Evolutionary conservation across 352 stramenopile genomes (phyloP).

Genomic region (Phytophthora idaei): DNA sequence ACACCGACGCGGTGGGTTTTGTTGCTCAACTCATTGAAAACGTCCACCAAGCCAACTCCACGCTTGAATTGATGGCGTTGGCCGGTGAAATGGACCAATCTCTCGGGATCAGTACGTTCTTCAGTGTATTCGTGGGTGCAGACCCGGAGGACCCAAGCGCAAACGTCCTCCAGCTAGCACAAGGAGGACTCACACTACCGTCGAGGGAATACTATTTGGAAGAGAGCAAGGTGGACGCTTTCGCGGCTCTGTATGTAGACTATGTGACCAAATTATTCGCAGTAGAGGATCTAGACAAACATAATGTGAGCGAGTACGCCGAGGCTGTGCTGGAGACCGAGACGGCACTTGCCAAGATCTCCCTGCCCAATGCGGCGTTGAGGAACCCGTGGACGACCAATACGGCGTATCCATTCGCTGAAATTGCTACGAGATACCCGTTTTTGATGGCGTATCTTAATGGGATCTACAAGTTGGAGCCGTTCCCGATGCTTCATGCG

Average conservation of each 20-base stretch:
- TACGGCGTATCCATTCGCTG: constrained; percentile 80
- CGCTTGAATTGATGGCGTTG: constrained; percentile 42
- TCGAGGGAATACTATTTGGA: constrained; percentile 72
- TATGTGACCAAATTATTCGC: constrained; percentile 58
- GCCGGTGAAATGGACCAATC: constrained; percentile 54
- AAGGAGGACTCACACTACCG: constrained; percentile 68
- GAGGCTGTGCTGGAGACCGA: constrained; percentile 71
- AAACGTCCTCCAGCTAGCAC: constrained; percentile 54
- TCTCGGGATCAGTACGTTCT: constrained; percentile 56
- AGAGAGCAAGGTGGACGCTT: constrained; percentile 43
- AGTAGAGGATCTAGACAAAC: constrained; percentile 40
- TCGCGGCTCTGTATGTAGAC: constrained; percentile 47
- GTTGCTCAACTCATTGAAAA: constrained; percentile 43
- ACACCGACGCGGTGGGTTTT: constrained; percentile 42
- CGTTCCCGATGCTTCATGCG: constrained; percentile 41
- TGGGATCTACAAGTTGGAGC: constrained; percentile 50
- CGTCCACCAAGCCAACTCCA: constrained; percentile 50
- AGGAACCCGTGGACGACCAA: constrained; percentile 87
- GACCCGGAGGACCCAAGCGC: constrained; percentile 50
- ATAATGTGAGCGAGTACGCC: constrained; percentile 47
- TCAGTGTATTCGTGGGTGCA: constrained; percentile 47
- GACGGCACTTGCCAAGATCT: constrained; percentile 77
- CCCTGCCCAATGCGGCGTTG: constrained; percentile 86
- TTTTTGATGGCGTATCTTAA: constrained; percentile 57
- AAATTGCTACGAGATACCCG: constrained; percentile 59